Base-by-base conservation (phyloP, 106 monocot species). In the Triglochin maritima region DNA sequence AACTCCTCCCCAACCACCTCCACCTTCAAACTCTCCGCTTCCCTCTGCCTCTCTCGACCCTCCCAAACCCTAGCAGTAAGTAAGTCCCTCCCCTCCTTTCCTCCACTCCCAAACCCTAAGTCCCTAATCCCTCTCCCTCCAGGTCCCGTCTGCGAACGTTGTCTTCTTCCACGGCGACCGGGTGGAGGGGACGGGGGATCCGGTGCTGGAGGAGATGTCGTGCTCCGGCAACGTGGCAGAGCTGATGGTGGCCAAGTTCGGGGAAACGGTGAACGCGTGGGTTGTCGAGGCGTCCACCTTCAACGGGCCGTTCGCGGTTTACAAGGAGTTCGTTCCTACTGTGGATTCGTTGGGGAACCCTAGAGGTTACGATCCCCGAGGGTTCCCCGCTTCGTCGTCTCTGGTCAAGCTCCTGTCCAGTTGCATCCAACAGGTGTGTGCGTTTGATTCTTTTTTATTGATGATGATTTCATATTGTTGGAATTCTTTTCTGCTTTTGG, bases 151-250 rank as follows among this genome's bases (percentile, higher is more conserved):
- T 2, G 56, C 76, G 6, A 96, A 96, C 57, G 90, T 78, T 5
- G 79, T 96, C 59, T 88, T 96, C 80, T 96, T 96, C 83, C 81
- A 73, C 6, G 95, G 95, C 47, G 95, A 96, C 60, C 74, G 80
- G 44, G 78, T 86, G n/a, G 75, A 81, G 42, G 83, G 83, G 47
- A 85, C 81, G 48, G 84, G 85, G 17, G 77, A 83, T 58, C 60
- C 73, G 46, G 73, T 78, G 47, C 77, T 96, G 65, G 87, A 96
- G 57, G 70, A 82, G 83, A 71, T 96, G 6, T 96, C 95, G n/a
- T 85, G 88, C 52, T 56, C 85, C 49, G 54, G 47, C 65, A 69
- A 71, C 72, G 69, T 96, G 9, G 81, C 83, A 12, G 64, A 71
- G 12, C 29, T 83, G 59, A 74, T 95, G 42, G 83, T 80, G 14